A percentile compares a stretch with the other conserved stretches of the same genome.
These are phyloP conservation scores for Cylindrotheca fusiformis DNA, from an alignment of 108 stramenopile genomes.

Conservation along the genomic window DNA sequence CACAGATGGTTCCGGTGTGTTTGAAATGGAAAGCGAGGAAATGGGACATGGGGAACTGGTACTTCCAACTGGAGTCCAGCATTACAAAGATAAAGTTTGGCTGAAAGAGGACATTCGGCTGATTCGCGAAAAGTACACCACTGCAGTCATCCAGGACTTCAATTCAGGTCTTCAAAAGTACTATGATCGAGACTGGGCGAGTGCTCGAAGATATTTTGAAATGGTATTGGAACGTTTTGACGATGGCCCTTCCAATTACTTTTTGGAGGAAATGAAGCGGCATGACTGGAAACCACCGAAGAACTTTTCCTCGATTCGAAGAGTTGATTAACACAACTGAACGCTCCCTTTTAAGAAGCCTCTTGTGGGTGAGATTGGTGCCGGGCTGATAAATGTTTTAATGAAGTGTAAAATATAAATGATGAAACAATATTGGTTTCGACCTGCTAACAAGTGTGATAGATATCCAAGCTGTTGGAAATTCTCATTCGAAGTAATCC, in stretches of 20 bases:
- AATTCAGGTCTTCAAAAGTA: conserved; percentile 65
- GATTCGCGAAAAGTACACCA: conserved; percentile 64
- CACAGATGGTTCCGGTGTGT: not conserved
- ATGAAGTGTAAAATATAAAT: too few relatives aligned
- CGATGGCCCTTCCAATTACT: conserved; percentile 78
- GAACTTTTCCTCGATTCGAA: conserved; percentile 41
- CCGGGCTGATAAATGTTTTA: too few relatives aligned
- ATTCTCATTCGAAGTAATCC: too few relatives aligned
- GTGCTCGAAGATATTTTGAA: conserved; percentile 59
- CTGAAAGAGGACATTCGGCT: conserved; percentile 56
- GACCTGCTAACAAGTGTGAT: too few relatives aligned
- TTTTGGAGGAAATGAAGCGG: conserved; percentile 58
- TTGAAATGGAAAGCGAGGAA: not conserved
- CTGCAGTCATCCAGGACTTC: conserved; percentile 66
- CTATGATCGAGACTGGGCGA: conserved; percentile 66
- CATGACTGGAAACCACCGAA: conserved; percentile 59
- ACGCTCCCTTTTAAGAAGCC: not conserved
- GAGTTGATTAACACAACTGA: not conserved
- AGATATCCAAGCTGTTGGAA: too few relatives aligned
- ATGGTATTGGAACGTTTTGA: conserved; percentile 54
- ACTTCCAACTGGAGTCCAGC: conserved; percentile 55
- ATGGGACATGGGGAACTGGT: conserved; percentile 31
- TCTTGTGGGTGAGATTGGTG: not conserved
- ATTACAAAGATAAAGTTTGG: conserved; percentile 67
- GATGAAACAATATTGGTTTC: too few relatives aligned